Base-by-base conservation (phyloP, 73 alveolate genomes). In the Blepharisma stoltei region DNA sequence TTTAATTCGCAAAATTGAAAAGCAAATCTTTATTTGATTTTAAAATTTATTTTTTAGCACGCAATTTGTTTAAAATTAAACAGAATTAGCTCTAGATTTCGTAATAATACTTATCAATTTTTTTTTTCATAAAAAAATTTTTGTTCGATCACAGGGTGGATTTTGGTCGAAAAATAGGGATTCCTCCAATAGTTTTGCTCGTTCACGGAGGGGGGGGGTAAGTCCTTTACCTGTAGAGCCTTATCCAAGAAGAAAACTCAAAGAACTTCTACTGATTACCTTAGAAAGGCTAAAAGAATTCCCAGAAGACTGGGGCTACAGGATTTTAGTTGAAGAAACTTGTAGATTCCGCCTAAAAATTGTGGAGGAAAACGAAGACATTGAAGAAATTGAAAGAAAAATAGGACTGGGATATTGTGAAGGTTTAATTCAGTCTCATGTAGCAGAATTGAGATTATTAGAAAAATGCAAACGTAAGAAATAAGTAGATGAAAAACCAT, bases 261-360 rank as follows among this genome's bases (percentile, higher is more conserved):
- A 69, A 46, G 79, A 69, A 69, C 79, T 69, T 4, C 27, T 18
- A 7, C 27, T 69, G 41, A 7, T 18, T 38, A 60, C 73, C 4
- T 60, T 60, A 25, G 73, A 60, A 69, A 38, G 9, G 32, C 45
- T 69, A 0, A 69, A 69, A 69, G 79, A 69, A n/a, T 53, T 69
- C 27, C 79, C 79, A 37, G 67, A 38, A 44, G 79, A 69, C 45
- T 71, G 54, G 11, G 65, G 65, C 14, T 69, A 69, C 41, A 69
- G 79, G 41, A 5, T 44, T n/a, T 69, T 69, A 44, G 38, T 46
- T 69, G 79, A 69, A 69, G 79, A 69, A 69, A 11, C 27, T 18
- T 9, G 32, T 69, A 47, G 79, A 7, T 69, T 38, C 6, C 71
- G 79, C 1, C 60, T 69, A n/a, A 69, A 69, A 69, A 53, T 69